Conservation (phyloP, 2,329 filamentous ascomycete species). For the Drechmeria coniospora region DNA sequence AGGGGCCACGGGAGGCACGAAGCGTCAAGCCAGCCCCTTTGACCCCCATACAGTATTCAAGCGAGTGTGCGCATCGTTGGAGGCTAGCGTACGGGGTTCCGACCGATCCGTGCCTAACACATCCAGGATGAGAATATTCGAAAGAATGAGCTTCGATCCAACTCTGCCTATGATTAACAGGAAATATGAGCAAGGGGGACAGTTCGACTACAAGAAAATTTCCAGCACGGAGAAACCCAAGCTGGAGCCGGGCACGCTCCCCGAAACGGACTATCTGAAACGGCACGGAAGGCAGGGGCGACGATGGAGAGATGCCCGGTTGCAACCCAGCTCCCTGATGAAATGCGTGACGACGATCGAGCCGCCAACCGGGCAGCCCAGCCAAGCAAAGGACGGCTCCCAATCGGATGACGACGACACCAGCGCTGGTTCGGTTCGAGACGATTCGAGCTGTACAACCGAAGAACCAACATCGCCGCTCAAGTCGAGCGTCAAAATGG, state of each 20-base stretch:
- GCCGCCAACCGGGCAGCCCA: conserved; percentile 11
- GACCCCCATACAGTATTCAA: conserved; percentile 44
- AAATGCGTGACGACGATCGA: conserved; percentile 13
- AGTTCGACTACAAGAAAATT: conserved; percentile 29
- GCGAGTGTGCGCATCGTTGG: conserved; percentile 34
- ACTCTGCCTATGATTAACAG: conserved; percentile 37
- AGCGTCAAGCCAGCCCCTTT: conserved; percentile 41
- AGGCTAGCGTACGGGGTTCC: conserved; percentile 6
- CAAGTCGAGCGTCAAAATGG: conserved; percentile 29
- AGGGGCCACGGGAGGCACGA: too few relatives aligned
- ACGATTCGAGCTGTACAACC: conserved; percentile 34
- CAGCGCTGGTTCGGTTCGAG: conserved; percentile 39
- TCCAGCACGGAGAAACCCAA: conserved; percentile 14
- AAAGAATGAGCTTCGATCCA: conserved; percentile 38
- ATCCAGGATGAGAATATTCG: conserved; percentile 31
- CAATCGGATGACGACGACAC: conserved; percentile 31
- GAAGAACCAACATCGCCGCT: conserved; percentile 34
- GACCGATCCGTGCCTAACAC: conserved; percentile 9
- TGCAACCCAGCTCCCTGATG: conserved; percentile 11
- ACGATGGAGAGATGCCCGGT: conserved; percentile 13
- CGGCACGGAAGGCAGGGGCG: conserved; percentile 28
- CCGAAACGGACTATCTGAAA: conserved; percentile 32
- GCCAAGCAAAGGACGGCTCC: conserved; percentile 21
- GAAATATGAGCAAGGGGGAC: conserved; percentile 42
- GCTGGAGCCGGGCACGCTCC: conserved; percentile 18